Base-by-base conservation (phyloP, 1,284 basidiomycete genomes). In the Ustilago trichophora region DNA sequence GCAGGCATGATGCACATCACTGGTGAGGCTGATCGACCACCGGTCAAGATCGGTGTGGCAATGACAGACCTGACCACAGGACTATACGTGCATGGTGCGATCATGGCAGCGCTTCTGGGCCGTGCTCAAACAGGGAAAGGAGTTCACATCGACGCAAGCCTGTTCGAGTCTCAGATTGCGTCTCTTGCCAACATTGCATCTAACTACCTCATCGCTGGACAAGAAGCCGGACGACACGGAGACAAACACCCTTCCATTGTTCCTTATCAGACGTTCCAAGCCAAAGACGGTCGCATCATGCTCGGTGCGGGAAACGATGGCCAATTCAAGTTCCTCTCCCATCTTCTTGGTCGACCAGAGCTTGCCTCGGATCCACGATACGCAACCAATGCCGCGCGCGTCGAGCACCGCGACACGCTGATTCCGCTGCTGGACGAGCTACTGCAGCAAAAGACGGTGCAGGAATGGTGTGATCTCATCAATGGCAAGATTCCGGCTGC, bases 101-200 rank as follows among this genome's bases (percentile, higher is more conserved):
- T 97, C 63, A 89, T 98, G 86, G 93, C 94, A 3, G 92, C 89
- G 0, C 84, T 98, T 11, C 80, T 93, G 55, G 92, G 91, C 13
- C 86, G 92, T 19, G 86, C 88, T 52, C 87, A 90, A 79, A 96
- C 93, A 0, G 93, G 93, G 4, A 85, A 90, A 75, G 94, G 93
- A 2, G 88, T 90, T 9, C 91, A 90, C 87, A 91, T 97, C 48
- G 94, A 97, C 42, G 75, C 75, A 76, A 90, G 89, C 75, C 92
- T 91, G 78, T 83, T 95, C 33, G 73, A 82, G 34, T 72, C 59
- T 22, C 81, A 94, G 89, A 87, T 97, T 50, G 93, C 94, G 8
- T 91, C 91, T 8, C 86, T 97, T 6, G 93, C 89, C 1, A 97
- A 97, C 80, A 92, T 98, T 56, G 94, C 90, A 4, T 91, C 91